These are phyloP conservation scores for Eucalyptus curtisii DNA, from an alignment of 345 rosid genomes.

Conservation along the genomic window DNA sequence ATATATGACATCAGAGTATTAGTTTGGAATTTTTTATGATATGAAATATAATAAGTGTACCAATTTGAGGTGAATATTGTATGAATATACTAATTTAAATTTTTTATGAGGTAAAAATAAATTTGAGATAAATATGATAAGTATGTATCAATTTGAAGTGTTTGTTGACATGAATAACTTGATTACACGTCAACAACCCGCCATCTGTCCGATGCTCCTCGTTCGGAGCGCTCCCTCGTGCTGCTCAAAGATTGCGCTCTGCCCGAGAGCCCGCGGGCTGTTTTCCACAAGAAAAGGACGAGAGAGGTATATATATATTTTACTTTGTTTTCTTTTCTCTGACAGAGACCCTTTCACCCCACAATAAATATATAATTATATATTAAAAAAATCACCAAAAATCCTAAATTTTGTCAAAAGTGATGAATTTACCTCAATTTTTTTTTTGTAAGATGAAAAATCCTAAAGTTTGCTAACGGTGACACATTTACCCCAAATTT, in stretches of 20 bases:
- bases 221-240: neutral
- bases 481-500: too few species aligned
- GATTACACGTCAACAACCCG: neutral
- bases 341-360: neutral
- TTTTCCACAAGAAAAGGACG: neutral
- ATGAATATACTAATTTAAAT: too few species aligned
- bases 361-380: too few species aligned
- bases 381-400: too few species aligned
- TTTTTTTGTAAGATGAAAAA: too few species aligned
- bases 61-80: too few species aligned
- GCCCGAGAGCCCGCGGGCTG: neutral
- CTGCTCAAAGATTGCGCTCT: neutral
- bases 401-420: too few species aligned
- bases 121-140: neutral
- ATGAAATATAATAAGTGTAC: too few species aligned
- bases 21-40: neutral
- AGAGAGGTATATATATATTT: neutral
- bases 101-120: too few species aligned
- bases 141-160: neutral
- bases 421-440: too few species aligned
- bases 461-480: too few species aligned
- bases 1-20: neutral
- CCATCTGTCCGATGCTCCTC: neutral
- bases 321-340: neutral
- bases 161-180: too few species aligned